Conservation (phyloP, 148 eudicot genomes). For the Polygonum maritimum region DNA sequence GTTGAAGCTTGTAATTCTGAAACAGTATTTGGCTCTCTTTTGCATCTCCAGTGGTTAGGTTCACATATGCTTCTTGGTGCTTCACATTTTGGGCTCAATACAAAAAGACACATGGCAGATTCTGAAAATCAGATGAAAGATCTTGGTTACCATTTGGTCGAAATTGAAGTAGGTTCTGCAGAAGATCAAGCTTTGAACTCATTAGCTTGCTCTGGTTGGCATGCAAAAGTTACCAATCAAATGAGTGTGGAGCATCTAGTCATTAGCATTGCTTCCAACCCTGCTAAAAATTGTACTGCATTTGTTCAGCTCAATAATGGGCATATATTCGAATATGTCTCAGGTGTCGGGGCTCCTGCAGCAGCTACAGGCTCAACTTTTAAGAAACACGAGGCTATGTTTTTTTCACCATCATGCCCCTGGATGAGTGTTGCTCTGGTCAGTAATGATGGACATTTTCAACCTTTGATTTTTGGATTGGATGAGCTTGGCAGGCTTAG, state of each 20-base stretch:
- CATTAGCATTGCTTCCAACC: slow-evolving; percentile 46
- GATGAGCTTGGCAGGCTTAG: slow-evolving; percentile 70
- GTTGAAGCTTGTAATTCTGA: slow-evolving; percentile 44
- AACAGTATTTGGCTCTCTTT: slow-evolving; percentile 31
- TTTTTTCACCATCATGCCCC: slow-evolving; percentile 71
- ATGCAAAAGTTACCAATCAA: slow-evolving; percentile 32
- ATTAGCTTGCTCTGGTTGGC: slow-evolving; percentile 79
- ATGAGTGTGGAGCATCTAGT: slow-evolving; percentile 43
- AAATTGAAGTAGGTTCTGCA: slow-evolving; percentile 53
- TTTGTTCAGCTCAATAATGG: slow-evolving; percentile 73
- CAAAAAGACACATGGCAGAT: slow-evolving; percentile 21
- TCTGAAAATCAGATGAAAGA: slow-evolving; percentile 23
- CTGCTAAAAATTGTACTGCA: slow-evolving; percentile 37
- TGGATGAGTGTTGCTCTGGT: slow-evolving; percentile 62
- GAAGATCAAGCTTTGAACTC: slow-evolving; percentile 61
- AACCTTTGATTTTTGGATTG: slow-evolving; percentile 69
- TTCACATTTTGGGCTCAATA: slow-evolving; percentile 43
- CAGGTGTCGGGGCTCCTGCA: slow-evolving; percentile 27
- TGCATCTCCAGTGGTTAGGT: slow-evolving; percentile 85
- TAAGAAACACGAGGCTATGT: slow-evolving; percentile 31
- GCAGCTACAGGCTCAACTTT: slow-evolving; percentile 31
- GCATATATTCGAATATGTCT: slow-evolving; percentile 50
- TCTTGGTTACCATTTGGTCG: slow-evolving; percentile 56
- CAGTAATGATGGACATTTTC: slow-evolving; percentile 23
- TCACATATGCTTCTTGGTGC: slow-evolving; percentile 66